These are phyloP conservation scores for Mortierella sp. DNA, from an alignment of 371 early-diverging fungal genomes.

Conservation along the genomic window DNA sequence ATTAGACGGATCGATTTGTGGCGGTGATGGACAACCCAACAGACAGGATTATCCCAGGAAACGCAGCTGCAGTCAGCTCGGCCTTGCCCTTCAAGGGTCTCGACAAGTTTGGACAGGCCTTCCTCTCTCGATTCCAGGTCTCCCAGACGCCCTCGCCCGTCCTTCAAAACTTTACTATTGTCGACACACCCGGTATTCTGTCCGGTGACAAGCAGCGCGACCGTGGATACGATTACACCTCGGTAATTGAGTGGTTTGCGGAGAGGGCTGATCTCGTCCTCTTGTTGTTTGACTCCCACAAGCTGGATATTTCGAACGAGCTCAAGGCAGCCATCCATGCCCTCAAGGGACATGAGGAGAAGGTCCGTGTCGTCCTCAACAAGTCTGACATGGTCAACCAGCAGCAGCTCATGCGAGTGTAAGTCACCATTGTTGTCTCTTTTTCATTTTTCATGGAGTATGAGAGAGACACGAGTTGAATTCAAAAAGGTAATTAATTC, in stretches of 20 bases:
- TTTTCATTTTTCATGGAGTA: not conserved
- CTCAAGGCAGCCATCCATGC: constrained; percentile 87
- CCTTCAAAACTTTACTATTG: constrained; percentile 83
- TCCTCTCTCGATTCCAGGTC: constrained; percentile 87
- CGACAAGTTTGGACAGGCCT: constrained; percentile 83
- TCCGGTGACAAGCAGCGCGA: constrained; percentile 89
- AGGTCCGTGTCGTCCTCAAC: constrained; percentile 87
- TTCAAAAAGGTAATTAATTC: no score
- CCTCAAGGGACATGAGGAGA: constrained; percentile 88
- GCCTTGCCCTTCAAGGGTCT: constrained; percentile 86
- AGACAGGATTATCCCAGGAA: constrained; percentile 83
- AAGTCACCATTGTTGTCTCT: constrained; percentile 40
- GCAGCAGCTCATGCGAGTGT: constrained; percentile 93
- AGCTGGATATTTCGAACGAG: constrained; percentile 92
- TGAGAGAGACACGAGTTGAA: not conserved
- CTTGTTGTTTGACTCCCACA: constrained; percentile 89
- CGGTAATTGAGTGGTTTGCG: constrained; percentile 91
- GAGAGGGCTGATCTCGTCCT: constrained; percentile 90
- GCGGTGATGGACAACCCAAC: constrained; percentile 86
- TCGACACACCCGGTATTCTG: constrained; percentile 91
- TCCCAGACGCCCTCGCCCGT: constrained; percentile 81
- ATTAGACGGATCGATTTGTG: constrained; percentile 83
- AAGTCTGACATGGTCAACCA: constrained; percentile 89
- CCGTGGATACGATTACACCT: constrained; percentile 87
- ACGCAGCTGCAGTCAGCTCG: constrained; percentile 87